phyloP scores from a whole-genome alignment of 306 rosid species.

The Cajanus cajan region DNA sequence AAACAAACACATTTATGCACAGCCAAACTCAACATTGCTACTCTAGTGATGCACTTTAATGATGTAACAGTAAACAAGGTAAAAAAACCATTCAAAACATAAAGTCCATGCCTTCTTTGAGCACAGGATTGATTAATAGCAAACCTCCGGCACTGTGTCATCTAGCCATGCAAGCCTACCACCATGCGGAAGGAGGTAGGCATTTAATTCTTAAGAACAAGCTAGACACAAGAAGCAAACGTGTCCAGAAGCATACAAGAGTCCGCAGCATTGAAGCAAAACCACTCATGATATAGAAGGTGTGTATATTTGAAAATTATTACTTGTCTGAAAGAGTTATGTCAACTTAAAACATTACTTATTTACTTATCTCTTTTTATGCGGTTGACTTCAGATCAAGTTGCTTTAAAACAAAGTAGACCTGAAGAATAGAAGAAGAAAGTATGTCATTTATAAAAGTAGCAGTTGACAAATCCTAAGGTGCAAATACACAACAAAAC shows the following conservation, averaged over 20 bases:
- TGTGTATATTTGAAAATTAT: neutral
- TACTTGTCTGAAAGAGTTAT: neutral
- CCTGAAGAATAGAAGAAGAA: neutral
- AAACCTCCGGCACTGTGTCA: neutral
- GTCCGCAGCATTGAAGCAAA: neutral
- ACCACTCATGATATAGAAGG: neutral
- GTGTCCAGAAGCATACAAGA: neutral
- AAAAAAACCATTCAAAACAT: neutral
- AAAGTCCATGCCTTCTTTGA: neutral
- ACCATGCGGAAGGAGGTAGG: neutral
- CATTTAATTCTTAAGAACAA: neutral
- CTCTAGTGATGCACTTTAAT: neutral
- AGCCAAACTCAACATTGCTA: too few relatives aligned
- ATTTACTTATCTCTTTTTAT: neutral
- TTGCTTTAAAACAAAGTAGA: neutral
- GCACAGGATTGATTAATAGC: neutral
- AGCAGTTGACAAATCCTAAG: neutral
- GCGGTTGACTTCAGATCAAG: neutral
- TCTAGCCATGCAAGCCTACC: neutral
- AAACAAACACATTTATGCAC: too few relatives aligned
- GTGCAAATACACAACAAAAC: neutral
- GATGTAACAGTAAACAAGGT: neutral
- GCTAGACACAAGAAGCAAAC: neutral
- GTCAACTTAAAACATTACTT: neutral
- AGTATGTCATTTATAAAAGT: neutral